Conservation (phyloP, 1,284 basidiomycete species). For the Spongiforma sp. region DNA sequence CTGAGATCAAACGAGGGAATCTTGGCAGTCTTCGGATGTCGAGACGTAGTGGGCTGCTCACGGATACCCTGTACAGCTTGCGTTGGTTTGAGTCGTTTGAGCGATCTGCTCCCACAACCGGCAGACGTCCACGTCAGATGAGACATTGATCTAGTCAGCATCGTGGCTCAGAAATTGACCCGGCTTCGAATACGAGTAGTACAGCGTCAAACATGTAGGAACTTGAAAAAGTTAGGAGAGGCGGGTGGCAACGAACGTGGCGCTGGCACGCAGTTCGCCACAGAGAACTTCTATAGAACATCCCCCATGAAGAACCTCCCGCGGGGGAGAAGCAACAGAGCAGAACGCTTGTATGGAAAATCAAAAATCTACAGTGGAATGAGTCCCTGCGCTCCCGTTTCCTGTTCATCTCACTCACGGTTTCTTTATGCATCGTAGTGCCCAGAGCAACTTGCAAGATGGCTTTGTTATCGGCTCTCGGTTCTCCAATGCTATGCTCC, state of each 20-base stretch:
- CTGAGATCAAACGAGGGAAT: neutral
- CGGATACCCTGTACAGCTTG: too few species aligned
- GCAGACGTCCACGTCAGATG: neutral
- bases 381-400: neutral
- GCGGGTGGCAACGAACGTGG: too few species aligned
- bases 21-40: neutral
- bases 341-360: constrained; percentile 43
- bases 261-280: too few species aligned
- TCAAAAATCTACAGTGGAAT: constrained; percentile 32
- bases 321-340: constrained; percentile 28
- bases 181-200: neutral
- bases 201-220: too few species aligned
- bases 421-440: constrained; percentile 40
- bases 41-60: neutral
- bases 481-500: constrained; percentile 52
- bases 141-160: neutral
- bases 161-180: neutral
- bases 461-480: constrained; percentile 42
- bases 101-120: neutral
- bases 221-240: too few species aligned
- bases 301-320: constrained; percentile 40
- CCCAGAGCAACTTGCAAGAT: constrained; percentile 38
- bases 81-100: neutral
- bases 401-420: constrained; percentile 30
- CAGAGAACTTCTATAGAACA: too few species aligned